A percentile compares a stretch with the other conserved stretches of the same genome.
phyloP scores from a whole-genome alignment of 768 basidiomycete species.

The Suillus clintonianus region DNA sequence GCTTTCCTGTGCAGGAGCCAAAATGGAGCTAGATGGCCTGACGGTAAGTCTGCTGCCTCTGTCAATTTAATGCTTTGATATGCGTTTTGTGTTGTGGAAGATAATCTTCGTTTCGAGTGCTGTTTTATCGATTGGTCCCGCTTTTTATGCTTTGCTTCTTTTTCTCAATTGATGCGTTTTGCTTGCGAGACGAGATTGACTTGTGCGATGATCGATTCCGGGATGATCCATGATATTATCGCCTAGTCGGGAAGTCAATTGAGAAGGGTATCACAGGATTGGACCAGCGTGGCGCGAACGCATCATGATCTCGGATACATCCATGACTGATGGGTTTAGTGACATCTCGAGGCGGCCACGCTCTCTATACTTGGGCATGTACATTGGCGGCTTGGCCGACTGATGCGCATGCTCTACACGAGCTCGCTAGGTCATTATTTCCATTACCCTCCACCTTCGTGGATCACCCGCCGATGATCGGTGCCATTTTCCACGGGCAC shows the following conservation, averaged over 20 bases:
- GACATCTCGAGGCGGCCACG: conserved; percentile 23
- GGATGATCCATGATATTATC: not conserved
- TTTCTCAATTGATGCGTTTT: not conserved
- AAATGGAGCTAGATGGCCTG: conserved; percentile 23
- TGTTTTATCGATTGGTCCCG: not conserved
- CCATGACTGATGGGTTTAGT: conserved; percentile 30
- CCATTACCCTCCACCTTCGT: conserved; percentile 7
- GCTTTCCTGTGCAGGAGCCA: conserved; percentile 35
- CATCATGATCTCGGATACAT: not conserved
- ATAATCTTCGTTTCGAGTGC: not conserved
- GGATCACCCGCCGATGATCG: conserved; percentile 5
- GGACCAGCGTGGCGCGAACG: not conserved
- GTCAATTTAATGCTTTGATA: conserved; percentile 14
- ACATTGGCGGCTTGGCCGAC: conserved; percentile 10
- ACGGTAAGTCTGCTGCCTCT: conserved; percentile 25
- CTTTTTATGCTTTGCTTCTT: not conserved
- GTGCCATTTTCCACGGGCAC: not conserved
- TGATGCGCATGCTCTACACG: conserved; percentile 19
- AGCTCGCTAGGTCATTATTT: conserved; percentile 16
- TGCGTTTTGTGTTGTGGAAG: conserved; percentile 4
- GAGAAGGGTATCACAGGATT: not conserved
- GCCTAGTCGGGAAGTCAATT: not conserved
- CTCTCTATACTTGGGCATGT: conserved; percentile 17
- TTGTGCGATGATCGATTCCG: not conserved
- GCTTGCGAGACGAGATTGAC: not conserved